Evolutionary conservation across 805 yeast species (phyloP), one percentile per base, ranked within the genome.

Genomic region (Candida suzukii): DNA sequence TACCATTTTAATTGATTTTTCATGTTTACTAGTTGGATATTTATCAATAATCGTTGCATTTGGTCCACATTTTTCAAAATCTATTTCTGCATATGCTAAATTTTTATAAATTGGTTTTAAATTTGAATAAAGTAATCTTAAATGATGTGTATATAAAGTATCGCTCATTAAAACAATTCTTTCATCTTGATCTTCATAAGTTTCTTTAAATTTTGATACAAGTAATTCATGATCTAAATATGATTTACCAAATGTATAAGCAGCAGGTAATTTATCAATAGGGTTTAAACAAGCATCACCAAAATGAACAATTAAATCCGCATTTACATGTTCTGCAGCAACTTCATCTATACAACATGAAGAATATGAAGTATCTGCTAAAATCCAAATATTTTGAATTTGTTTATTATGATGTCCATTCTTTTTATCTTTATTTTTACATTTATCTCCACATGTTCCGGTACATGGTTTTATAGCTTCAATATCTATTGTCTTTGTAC

Each of bases 321-420:
- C 88, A 7, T 67, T 57, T 14, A 91, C 95, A 60, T 93, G 99
- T 55, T 85, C 90, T 1, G 96, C 95, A 0, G 99, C 98, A 22
- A 91, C 95, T 55, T 90, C 97, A 60, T 93, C 99, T 11, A 91
- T 83, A 63, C 99, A 93, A 61, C 99, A 93, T 1, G 96, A 71
- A 24, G 96, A 86, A 54, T 93, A 93, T 0, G 97, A 88, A 0
- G 99, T 91, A 56, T 93, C 99, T 0, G 98, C 99, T 29, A 93
- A 64, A 16, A 91, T 76, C 85, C 91, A 91, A 11, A 83, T 71
- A 38, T 72, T 64, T 48, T 56, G 56, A 8, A 41, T 40, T 16
- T 46, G 33, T 5, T 46, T 26, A 30, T 47, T 37, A 11, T n/a
- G n/a, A n/a, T n/a, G n/a, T n/a, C n/a, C n/a, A n/a, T n/a, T n/a